Evolutionary conservation across 2,329 filamentous ascomycete species (phyloP), one percentile per base, ranked within the genome.

Genomic region (Laburnicola sp.): DNA sequence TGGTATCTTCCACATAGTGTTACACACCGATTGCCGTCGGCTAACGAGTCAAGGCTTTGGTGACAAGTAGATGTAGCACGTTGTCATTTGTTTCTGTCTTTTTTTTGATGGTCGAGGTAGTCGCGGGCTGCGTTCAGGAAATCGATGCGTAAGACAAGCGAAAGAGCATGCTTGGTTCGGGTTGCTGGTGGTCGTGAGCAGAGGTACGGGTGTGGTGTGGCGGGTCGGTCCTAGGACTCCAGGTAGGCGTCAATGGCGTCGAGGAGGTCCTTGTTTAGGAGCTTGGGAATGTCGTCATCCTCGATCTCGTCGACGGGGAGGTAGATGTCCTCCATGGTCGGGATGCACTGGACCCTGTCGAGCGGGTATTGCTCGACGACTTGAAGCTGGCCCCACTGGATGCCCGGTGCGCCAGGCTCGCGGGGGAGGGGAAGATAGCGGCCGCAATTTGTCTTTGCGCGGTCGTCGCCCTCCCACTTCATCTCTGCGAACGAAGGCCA

Each of bases 381-480:
- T 4, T 66, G 60, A 2, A 75, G 66, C 48, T 77, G 72, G 47
- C 69, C 69, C 76, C 76, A 79, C 4, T 64, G 61, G 16, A 78
- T 69, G 2, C 68, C 70, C 3, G 64, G 61, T 40, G 75, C 72
- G n/a, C 69, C 70, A 5, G 66, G 58, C 40, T 76, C 71, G 4
- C 77, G 74, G 28, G 77, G 76, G 8, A 75, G 58, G n/a, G 74
- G 71, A 3, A 74, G 62, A 56, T 72, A 78, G 16, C 77, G 62
- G 22, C 75, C 75, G 37, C 72, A 68, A 30, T 62, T 63, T 2
- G 75, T 78, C 36, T 75, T 71, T 10, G 76, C 74, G 8, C 77
- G 73, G 28, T 76, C 76, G 35, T 77, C 73, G 0, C 77, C 77
- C 54, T 79, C 76, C 70, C 76, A 78, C 54, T 76, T 76, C 63